Base-by-base conservation (phyloP, 768 basidiomycete genomes). In the Pleurotus pulmonarius region DNA sequence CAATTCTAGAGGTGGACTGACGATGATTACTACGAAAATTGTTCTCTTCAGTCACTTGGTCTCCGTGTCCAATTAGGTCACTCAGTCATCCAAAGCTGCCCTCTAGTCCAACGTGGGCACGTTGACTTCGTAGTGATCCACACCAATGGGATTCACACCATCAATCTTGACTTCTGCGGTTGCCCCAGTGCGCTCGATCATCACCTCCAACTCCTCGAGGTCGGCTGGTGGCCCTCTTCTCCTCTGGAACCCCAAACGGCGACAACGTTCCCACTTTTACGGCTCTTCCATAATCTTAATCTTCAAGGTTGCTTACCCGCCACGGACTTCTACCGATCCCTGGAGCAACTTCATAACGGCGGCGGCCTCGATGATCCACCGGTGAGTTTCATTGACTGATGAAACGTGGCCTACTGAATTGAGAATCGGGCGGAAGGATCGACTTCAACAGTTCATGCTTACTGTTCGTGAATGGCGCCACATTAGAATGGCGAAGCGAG, bases 291-390 rank as follows among this genome's bases (percentile, higher is more conserved):
- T 11, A 56, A 38, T 1, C 11, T 63, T 1, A 66, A 63, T 34
- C 47, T 64, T 1, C 58, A 64, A 46, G 62, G 53, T 1, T 55
- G 59, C 13, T 20, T 61, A 1, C 46, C 64, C 0, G 57, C 63
- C 6, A 60, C 47, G 5, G 64, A 66, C 54, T 66, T 64, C 24
- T 68, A 65, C 37, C 56, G 49, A 3, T n/a, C 61, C 2, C 25
- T 66, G 22, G 60, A 29, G 29, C 29, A 29, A 29, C 26, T 8
- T 29, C 29, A 29, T 29, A 29, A 29, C 7, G 26, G 26, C 26
- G 7, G 26, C 7, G 26, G 26, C 26, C 26, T 8, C 29, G 29
- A 29, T 29, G 29, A 29, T 29, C 29, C 29, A 29, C 29, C 8
- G 29, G 29, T 29, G 29, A 29, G 29, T 29, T 29, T 29, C 29